Evolutionary conservation across 1,284 basidiomycete genomes (phyloP), one percentile per base, ranked within the genome.

Genomic region (Trichosporon ovoides): DNA sequence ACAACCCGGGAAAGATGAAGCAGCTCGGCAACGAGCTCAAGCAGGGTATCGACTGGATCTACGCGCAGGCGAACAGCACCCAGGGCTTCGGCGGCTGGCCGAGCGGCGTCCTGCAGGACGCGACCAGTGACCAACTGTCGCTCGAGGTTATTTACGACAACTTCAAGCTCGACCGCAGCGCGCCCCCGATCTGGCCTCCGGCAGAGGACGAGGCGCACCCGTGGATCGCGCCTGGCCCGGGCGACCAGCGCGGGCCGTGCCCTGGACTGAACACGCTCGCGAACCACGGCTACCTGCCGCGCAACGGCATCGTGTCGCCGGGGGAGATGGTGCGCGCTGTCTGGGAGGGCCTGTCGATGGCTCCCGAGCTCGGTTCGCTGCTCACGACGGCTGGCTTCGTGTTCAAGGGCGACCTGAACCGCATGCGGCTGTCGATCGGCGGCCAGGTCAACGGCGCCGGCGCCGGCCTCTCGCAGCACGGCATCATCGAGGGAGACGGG

Each of bases 201-300:
- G 40, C 52, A 36, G 56, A 58, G 36, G 36, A 63, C 53, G 60
- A 43, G 12, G 38, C 33, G n/a, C 67, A 69, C 56, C 68, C 67
- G 1, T 69, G 58, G 53, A 36, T 53, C 16, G 58, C 64, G 9
- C 63, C 66, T 18, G 58, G 58, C 1, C 61, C 62, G 14, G 64
- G 55, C 10, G 60, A 66, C 38, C 60, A 59, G 35, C 66, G 68
- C 3, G 72, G 73, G 33, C 66, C 68, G 7, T 75, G 72, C 57
- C 73, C 73, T 2, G 73, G 73, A 18, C 61, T 76, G 37, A 75
- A 74, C 65, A 68, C 69, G 0, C 53, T 73, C 13, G 73, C 73
- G 18, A 71, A 70, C 50, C 68, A 73, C 58, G 67, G 67, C 53
- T 66, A 66, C 58, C 50, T 58, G 38, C 61, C 58, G 28, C 59